Percentiles rank a stretch among this genome's conserved stretches.
Conservation (phyloP, 2,329 filamentous ascomycete species). For the Colletotrichum neosansevieriae region DNA sequence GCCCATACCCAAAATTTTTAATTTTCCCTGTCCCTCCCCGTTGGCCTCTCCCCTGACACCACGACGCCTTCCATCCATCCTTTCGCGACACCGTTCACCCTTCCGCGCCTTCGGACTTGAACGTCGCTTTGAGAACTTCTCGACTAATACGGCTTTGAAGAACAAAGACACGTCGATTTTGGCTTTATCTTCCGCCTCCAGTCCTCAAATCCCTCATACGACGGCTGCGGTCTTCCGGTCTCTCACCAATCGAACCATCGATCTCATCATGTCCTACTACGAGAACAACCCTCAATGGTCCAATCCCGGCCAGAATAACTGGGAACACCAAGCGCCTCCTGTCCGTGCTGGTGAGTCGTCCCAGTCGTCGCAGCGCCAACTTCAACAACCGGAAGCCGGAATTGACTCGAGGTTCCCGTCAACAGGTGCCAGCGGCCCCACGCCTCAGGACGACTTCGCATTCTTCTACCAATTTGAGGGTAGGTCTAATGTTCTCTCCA, state of each 20-base stretch:
- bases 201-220: conserved; percentile 21
- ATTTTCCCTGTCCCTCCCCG: conserved; percentile 39
- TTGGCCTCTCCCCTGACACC: conserved; percentile 41
- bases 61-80: conserved; percentile 39
- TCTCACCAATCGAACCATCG: conserved; percentile 7
- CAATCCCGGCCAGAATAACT: conserved; percentile 54
- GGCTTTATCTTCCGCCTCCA: not conserved
- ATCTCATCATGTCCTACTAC: conserved; percentile 58
- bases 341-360: conserved; percentile 50
- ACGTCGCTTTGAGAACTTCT: conserved; percentile 29
- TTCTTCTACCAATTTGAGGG: conserved; percentile 92
- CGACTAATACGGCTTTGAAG: conserved; percentile 34
- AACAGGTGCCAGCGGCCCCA: conserved; percentile 80
- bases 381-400: conserved; percentile 31
- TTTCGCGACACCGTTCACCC: conserved; percentile 37
- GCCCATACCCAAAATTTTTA: conserved; percentile 39
- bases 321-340: conserved; percentile 61
- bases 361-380: conserved; percentile 37
- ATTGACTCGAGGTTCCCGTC: conserved; percentile 40
- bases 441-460: conserved; percentile 81
- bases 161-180: not conserved
- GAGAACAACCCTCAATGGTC: conserved; percentile 57
- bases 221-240: conserved; percentile 21
- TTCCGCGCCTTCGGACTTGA: conserved; percentile 35
- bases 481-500: conserved; percentile 62